A percentile compares a stretch with the other conserved stretches of the same genome.
phyloP scores from a whole-genome alignment of 768 basidiomycete species.

The Tylopilus sp. region DNA sequence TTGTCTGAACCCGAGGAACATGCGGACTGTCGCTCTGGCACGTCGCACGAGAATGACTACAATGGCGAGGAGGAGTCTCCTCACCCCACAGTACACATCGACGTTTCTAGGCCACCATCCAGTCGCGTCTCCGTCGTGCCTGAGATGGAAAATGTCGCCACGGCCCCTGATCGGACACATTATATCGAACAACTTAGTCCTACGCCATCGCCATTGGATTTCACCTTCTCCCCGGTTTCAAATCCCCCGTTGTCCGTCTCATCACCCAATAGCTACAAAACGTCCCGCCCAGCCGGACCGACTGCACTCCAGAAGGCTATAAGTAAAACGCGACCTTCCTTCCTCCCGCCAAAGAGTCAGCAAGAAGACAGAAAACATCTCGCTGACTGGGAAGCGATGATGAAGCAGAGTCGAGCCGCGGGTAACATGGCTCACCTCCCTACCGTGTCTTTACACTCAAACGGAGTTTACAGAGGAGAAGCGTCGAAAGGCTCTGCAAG shows the following conservation, averaged over 20 bases:
- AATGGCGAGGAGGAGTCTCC: slow-evolving; percentile 11
- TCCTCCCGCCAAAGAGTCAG: slow-evolving; percentile 79
- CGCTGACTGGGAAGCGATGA: slow-evolving; percentile 85
- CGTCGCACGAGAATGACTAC: slow-evolving; percentile 1
- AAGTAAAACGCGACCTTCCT: slow-evolving; percentile 79
- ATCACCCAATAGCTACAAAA: slow-evolving; percentile 33
- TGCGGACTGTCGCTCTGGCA: background rate
- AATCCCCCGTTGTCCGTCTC: slow-evolving; percentile 16
- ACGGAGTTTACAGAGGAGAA: slow-evolving; percentile 55
- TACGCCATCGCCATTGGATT: slow-evolving; percentile 15
- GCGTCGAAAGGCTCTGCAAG: slow-evolving; percentile 57
- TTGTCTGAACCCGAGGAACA: slow-evolving; percentile 16
- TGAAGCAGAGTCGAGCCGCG: slow-evolving; percentile 70
- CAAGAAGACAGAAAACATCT: slow-evolving; percentile 81
- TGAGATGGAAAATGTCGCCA: background rate
- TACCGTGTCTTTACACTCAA: slow-evolving; percentile 2
- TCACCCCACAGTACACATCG: slow-evolving; percentile 44
- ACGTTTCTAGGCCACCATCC: slow-evolving; percentile 36
- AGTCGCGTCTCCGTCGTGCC: slow-evolving; percentile 27
- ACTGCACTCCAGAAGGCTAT: slow-evolving; percentile 74
- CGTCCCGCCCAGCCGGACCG: slow-evolving; percentile 57
- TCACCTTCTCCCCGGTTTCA: slow-evolving; percentile 31
- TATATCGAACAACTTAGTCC: background rate
- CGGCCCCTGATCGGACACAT: background rate
- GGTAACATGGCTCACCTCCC: slow-evolving; percentile 43